Percentiles rank a stretch among this genome's conserved stretches.
Evolutionary conservation across 2,329 filamentous ascomycete species (phyloP).

Genomic region (Beauveria medogensis): DNA sequence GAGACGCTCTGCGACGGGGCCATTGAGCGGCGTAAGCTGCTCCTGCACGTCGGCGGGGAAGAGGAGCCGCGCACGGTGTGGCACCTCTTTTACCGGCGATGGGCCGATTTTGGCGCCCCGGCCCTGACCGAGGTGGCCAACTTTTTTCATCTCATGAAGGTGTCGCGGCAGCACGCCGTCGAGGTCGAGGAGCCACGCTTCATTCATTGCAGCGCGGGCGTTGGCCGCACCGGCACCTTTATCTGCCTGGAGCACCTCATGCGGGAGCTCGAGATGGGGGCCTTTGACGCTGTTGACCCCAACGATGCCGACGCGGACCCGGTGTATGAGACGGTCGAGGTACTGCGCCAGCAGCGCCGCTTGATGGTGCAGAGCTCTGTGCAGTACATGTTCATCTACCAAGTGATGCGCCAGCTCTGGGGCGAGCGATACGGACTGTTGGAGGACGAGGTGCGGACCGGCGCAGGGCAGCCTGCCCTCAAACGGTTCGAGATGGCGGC

Average conservation of each 20-base stretch:
- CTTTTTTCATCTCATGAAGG: slow-evolving; percentile 60
- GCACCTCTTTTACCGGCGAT: slow-evolving; percentile 79
- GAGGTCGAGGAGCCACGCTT: slow-evolving; percentile 56
- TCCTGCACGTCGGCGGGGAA: slow-evolving; percentile 42
- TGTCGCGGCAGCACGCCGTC: slow-evolving; percentile 53
- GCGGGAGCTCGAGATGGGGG: slow-evolving; percentile 68
- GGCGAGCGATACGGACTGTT: slow-evolving; percentile 49
- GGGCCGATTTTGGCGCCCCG: slow-evolving; percentile 87
- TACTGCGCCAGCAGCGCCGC: slow-evolving; percentile 76
- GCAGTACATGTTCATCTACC: slow-evolving; percentile 84
- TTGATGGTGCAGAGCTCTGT: slow-evolving; percentile 89
- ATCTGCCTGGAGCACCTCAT: slow-evolving; percentile 92
- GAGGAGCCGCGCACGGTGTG: slow-evolving; percentile 54
- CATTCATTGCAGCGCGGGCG: slow-evolving; percentile 82
- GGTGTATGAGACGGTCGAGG: slow-evolving; percentile 71
- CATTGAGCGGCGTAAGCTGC: slow-evolving; percentile 68
- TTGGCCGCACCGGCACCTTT: slow-evolving; percentile 90
- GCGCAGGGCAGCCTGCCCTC: slow-evolving; percentile 36
- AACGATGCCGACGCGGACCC: slow-evolving; percentile 43
- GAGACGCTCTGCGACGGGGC: slow-evolving; percentile 47
- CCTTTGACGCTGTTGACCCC: slow-evolving; percentile 38
- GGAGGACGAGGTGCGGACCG: slow-evolving; percentile 23
- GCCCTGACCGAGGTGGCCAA: slow-evolving; percentile 56
- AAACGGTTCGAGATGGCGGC: slow-evolving; percentile 44
- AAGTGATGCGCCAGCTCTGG: slow-evolving; percentile 71